Evolutionary conservation across 805 yeast species (phyloP).

Genomic region (Teunomyces pallodes): DNA sequence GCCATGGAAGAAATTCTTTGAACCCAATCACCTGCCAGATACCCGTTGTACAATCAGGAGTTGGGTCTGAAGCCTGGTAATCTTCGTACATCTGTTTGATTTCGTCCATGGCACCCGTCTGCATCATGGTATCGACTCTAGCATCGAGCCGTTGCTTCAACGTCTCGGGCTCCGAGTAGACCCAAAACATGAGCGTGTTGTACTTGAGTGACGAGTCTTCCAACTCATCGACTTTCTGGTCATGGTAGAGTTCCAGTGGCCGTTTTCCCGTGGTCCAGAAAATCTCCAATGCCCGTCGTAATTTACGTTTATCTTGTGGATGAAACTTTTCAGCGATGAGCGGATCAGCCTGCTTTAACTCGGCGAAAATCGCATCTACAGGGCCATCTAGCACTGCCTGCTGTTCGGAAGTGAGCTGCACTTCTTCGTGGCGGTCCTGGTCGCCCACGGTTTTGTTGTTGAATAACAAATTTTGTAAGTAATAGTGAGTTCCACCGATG

Average conservation of each 20-base stretch:
- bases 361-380: constrained; percentile 46
- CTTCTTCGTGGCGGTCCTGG: constrained; percentile 2
- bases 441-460: constrained; percentile 56
- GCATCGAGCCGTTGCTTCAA: constrained; percentile 65
- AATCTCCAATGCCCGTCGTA: constrained; percentile 79
- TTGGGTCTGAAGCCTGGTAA: constrained; percentile 30
- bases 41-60: constrained; percentile 64
- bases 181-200: constrained; percentile 75
- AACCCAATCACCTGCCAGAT: constrained; percentile 95
- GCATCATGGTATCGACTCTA: constrained; percentile 83
- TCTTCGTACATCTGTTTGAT: constrained; percentile 54
- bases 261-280: constrained; percentile 60
- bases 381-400: constrained; percentile 53
- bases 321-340: constrained; percentile 76
- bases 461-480: constrained; percentile 74
- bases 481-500: constrained; percentile 96
- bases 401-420: constrained; percentile 35
- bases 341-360: constrained; percentile 61
- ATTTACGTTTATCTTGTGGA: constrained; percentile 81
- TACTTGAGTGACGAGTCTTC: constrained; percentile 52
- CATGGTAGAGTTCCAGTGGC: constrained; percentile 68
- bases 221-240: constrained; percentile 48
- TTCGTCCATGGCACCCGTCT: constrained; percentile 67
- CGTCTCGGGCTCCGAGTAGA: constrained; percentile 60
- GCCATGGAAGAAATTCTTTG: constrained; percentile 82